Conservation (phyloP, 106 monocot species). For the Posidonia australis region DNA sequence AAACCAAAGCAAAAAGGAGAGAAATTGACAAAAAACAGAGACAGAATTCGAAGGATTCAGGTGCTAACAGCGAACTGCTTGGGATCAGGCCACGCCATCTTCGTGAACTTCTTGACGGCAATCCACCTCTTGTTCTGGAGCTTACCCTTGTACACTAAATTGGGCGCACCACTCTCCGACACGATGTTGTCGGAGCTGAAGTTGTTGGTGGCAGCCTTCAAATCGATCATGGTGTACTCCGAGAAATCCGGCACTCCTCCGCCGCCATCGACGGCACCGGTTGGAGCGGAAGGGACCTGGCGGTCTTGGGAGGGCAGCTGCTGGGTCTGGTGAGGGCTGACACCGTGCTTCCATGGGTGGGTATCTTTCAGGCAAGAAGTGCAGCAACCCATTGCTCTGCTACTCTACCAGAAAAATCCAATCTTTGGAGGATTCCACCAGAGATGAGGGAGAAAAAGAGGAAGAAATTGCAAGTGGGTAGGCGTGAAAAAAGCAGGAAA, state of each 20-base stretch:
- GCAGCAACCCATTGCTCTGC: constrained; percentile 54
- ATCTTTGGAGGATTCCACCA: constrained; percentile 8
- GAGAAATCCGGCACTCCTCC: constrained; percentile 38
- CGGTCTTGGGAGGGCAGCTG: constrained; percentile 10
- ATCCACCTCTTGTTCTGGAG: constrained; percentile 63
- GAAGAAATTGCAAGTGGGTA: not conserved
- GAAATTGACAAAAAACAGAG: not conserved
- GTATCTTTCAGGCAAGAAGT: constrained; percentile 36
- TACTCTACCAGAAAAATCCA: not conserved
- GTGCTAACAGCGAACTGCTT: constrained; percentile 75
- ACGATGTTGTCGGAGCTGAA: constrained; percentile 80
- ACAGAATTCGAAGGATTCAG: not conserved
- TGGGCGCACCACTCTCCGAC: constrained; percentile 89
- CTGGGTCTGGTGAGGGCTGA: constrained; percentile 12
- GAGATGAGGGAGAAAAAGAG: not conserved
- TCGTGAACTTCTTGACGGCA: constrained; percentile 97
- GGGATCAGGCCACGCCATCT: constrained; percentile 93
- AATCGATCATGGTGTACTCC: constrained; percentile 67
- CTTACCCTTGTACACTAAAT: constrained; percentile 76
- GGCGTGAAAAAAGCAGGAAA: not conserved
- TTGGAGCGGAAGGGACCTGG: constrained; percentile 4
- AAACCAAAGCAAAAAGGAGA: not conserved
- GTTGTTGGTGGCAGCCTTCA: constrained; percentile 51
- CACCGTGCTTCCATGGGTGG: constrained; percentile 31
- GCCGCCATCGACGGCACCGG: not conserved